phyloP scores from a whole-genome alignment of 78 protist species.

The Dictyostelium capitatum region DNA sequence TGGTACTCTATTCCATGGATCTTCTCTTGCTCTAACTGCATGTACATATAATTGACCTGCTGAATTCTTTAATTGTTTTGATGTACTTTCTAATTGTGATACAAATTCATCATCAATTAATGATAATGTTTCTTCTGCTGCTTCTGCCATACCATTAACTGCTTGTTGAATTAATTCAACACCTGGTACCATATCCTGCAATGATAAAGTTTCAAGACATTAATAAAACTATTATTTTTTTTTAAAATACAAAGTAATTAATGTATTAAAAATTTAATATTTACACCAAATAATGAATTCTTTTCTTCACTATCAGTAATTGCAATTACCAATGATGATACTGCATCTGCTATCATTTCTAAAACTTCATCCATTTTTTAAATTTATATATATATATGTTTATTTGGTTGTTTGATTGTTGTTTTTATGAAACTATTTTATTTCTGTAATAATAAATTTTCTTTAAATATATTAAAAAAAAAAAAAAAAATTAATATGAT shows the following conservation, averaged over 20 bases:
- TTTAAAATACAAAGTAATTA: not conserved
- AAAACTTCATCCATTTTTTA: constrained; percentile 82
- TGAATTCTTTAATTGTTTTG: constrained; percentile 27
- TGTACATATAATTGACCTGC: constrained; percentile 54
- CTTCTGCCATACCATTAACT: constrained; percentile 74
- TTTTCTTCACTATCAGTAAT: constrained; percentile 77
- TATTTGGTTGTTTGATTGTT: not conserved
- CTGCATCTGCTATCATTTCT: constrained; percentile 80
- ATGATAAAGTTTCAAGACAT: too few relatives aligned
- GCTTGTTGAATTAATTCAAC: constrained; percentile 79
- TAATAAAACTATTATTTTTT: not conserved
- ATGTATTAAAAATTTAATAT: not conserved
- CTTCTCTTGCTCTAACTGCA: constrained; percentile 66
- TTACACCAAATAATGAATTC: constrained; percentile 74
- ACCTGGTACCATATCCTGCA: constrained; percentile 85
- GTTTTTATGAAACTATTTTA: not conserved
- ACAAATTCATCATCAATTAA: constrained; percentile 74
- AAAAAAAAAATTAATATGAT: not conserved
- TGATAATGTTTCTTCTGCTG: constrained; percentile 58
- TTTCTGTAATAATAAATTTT: not conserved
- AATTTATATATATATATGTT: not conserved
- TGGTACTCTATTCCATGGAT: constrained; percentile 80
- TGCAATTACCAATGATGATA: constrained; percentile 74
- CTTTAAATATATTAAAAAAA: not conserved
- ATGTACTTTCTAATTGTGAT: constrained; percentile 30